phyloP scores from a whole-genome alignment of 768 basidiomycete species.

The Suillus tomentosus region DNA sequence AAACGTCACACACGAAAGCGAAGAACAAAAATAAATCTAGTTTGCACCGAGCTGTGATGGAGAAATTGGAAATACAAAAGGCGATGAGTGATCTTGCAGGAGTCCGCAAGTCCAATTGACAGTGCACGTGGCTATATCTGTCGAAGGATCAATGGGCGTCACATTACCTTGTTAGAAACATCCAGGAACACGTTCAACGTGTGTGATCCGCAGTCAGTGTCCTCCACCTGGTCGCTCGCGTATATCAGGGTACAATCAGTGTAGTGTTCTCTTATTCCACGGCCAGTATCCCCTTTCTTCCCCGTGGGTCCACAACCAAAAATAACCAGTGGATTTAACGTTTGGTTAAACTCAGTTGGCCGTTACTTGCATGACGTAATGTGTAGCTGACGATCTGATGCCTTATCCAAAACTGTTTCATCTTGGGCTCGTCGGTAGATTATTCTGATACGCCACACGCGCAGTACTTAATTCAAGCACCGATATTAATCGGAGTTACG shows the following conservation, averaged over 20 bases:
- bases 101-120: slow-evolving; percentile 23
- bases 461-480: not conserved
- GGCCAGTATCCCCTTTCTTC: not conserved
- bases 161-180: not conserved
- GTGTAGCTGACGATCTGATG: too few relatives aligned
- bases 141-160: not conserved
- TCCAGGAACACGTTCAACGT: not conserved
- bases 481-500: not conserved
- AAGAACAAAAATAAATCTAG: slow-evolving; percentile 56
- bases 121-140: not conserved
- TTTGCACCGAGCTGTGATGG: slow-evolving; percentile 73
- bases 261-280: not conserved
- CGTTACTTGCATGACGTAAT: not conserved
- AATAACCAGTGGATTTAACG: not conserved
- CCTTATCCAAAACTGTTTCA: too few relatives aligned
- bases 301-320: not conserved
- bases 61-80: slow-evolving; percentile 71
- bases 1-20: slow-evolving; percentile 22
- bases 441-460: too few relatives aligned
- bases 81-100: slow-evolving; percentile 57
- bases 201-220: not conserved
- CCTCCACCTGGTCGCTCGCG: not conserved
- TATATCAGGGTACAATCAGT: not conserved
- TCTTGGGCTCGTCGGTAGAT: too few relatives aligned
- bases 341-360: not conserved